Evolutionary conservation across 177 flowering plant species (phyloP), one percentile per base, ranked within the genome.

Genomic region (Telopea speciosissima): DNA sequence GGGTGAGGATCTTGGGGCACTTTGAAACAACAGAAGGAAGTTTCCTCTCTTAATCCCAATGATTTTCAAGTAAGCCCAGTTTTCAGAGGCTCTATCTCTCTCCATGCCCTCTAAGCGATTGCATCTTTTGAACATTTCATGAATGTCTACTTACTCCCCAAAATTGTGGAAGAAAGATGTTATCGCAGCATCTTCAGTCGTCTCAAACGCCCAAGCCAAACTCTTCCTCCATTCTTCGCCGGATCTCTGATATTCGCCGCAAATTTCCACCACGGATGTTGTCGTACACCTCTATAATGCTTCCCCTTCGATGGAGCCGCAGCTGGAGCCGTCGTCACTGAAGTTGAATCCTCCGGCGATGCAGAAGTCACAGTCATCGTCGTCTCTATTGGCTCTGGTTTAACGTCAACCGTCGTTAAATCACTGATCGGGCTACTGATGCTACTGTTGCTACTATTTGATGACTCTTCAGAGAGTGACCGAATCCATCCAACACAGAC

Each of bases 1-100:
- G n/a, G n/a, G n/a, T n/a, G n/a, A n/a, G n/a, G n/a, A 96, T 85
- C 79, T 87, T 90, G 54, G 99, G 99, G 80, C 98, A 96, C 69
- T 84, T 96, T 13, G 81, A 73, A 60, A 96, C 83, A 62, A 91
- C 73, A 68, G 77, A 78, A 40, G 98, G 97, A 58, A 91, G 89
- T 81, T 92, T 93, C 69, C 97, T 85, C 72, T 89, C 90, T 71
- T 77, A 75, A 96, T 89, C 28, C 99, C 99, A 63, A 93, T 85
- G 79, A 80, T 88, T 70, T 65, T 84, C 74, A 93, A 76, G 84
- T 91, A 96, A 44, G 66, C 85, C 99, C 98, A 96, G 66, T 86
- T 91, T 74, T 91, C 88, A 13, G 86, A 77, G 19, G 95, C 96
- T 44, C 78, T 76, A 19, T 89, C 98, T 23, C 80, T 78, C 44